phyloP scores from a whole-genome alignment of 2,329 filamentous ascomycete species.

The Blumeriella jaapii region DNA sequence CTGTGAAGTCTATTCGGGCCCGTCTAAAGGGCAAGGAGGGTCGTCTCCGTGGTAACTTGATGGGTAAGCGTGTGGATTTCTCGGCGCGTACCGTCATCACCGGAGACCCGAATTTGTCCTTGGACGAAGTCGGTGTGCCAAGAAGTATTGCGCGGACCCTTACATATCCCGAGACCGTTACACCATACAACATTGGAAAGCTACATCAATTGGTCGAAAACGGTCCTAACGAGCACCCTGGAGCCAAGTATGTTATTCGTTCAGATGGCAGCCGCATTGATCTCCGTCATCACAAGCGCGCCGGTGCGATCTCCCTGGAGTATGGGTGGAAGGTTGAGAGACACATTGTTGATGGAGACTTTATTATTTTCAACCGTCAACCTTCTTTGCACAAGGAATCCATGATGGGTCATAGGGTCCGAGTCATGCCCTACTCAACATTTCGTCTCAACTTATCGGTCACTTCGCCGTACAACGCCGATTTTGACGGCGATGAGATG shows the following conservation, averaged over 20 bases:
- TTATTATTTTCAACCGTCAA: conserved; percentile 99
- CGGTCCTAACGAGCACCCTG: conserved; percentile 88
- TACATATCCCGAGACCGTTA: conserved; percentile 95
- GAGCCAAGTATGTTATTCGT: conserved; percentile 92
- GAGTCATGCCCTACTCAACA: conserved; percentile 97
- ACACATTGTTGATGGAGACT: conserved; percentile 90
- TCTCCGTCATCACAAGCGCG: conserved; percentile 82
- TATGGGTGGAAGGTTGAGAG: conserved; percentile 99
- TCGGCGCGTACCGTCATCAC: conserved; percentile 99
- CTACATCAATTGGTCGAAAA: conserved; percentile 83
- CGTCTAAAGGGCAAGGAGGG: conserved; percentile 99
- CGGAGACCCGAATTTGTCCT: conserved; percentile 88
- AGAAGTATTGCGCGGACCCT: conserved; percentile 84
- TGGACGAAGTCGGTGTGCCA: conserved; percentile 96
- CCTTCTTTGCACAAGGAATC: conserved; percentile 98
- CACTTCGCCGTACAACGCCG: conserved; percentile 97
- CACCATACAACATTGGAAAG: conserved; percentile 93
- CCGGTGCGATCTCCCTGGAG: conserved; percentile 70
- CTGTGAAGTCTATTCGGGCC: conserved; percentile 91
- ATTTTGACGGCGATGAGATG: conserved; percentile 99
- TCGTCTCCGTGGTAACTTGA: conserved; percentile 93
- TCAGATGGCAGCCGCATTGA: conserved; percentile 91
- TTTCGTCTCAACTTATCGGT: conserved; percentile 97
- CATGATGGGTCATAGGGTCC: conserved; percentile 98
- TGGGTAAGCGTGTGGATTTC: conserved; percentile 99